Percentiles rank a stretch among this genome's conserved stretches.
These are phyloP conservation scores for Rhododendron williamsianum DNA, from an alignment of 148 eudicot genomes.

Conservation along the genomic window DNA sequence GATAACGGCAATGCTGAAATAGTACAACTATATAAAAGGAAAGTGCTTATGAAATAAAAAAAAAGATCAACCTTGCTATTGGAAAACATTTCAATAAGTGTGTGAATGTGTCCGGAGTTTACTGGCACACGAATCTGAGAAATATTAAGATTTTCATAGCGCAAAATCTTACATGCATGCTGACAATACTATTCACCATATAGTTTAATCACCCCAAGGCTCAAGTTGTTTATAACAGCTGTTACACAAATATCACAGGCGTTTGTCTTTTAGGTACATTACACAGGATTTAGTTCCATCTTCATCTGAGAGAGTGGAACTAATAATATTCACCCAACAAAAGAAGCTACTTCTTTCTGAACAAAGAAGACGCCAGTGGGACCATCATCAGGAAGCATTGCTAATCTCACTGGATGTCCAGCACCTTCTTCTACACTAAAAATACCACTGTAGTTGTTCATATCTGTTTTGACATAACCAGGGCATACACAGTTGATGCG, in stretches of 20 bases:
- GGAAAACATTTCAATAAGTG: background rate
- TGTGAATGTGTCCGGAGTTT: background rate
- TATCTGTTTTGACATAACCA: constrained; percentile 40
- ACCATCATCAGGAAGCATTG: constrained; percentile 34
- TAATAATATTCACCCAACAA: background rate
- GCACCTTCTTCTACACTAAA: constrained; percentile 43
- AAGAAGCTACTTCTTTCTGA: constrained; percentile 6
- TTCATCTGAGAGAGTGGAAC: background rate
- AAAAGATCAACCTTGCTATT: background rate
- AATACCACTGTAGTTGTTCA: constrained; percentile 19
- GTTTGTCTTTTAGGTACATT: background rate
- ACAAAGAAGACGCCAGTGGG: constrained; percentile 24
- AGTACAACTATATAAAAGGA: background rate
- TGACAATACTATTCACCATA: background rate
- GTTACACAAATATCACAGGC: background rate
- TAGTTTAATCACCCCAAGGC: background rate
- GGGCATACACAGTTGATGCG: constrained; percentile 41
- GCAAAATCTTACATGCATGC: background rate
- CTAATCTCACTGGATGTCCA: constrained; percentile 31
- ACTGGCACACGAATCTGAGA: background rate
- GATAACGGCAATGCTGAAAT: background rate
- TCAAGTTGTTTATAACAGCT: background rate
- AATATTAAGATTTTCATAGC: background rate
- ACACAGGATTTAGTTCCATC: background rate
- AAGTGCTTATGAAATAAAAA: too few species aligned